phyloP scores from a whole-genome alignment of 257 asterid species.

The Jasminum sambac region DNA sequence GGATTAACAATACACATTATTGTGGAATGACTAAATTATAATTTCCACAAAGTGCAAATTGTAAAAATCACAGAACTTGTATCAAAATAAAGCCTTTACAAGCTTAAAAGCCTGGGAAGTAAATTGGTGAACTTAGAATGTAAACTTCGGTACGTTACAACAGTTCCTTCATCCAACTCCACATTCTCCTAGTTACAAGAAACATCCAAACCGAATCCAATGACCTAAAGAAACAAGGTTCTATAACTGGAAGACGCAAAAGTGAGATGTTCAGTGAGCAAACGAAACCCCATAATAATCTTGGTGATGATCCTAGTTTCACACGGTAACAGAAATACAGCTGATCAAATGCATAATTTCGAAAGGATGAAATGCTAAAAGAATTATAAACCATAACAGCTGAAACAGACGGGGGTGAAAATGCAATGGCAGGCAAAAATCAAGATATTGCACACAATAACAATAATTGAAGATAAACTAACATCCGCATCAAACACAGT shows the following conservation, averaged over 20 bases:
- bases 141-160: slow-evolving; percentile 2
- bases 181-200: slow-evolving; percentile 4
- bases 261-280: neutral
- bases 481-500: neutral
- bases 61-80: neutral
- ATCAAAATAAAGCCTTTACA: neutral
- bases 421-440: neutral
- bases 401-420: neutral
- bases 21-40: neutral
- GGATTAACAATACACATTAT: slow-evolving; percentile 26
- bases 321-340: neutral
- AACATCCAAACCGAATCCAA: neutral
- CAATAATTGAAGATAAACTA: neutral
- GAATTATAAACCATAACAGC: neutral
- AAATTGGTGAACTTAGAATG: neutral
- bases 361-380: neutral
- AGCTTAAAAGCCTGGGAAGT: neutral
- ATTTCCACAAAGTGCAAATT: slow-evolving; percentile 6
- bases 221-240: neutral
- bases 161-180: slow-evolving; percentile 1
- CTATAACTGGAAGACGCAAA: neutral
- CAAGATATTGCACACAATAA: neutral
- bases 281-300: neutral
- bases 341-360: neutral
- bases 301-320: neutral